Percentiles rank a stretch among this genome's conserved stretches.
These are phyloP conservation scores for Globisporangium emineosum DNA, from an alignment of 352 stramenopile species.

Conservation along the genomic window DNA sequence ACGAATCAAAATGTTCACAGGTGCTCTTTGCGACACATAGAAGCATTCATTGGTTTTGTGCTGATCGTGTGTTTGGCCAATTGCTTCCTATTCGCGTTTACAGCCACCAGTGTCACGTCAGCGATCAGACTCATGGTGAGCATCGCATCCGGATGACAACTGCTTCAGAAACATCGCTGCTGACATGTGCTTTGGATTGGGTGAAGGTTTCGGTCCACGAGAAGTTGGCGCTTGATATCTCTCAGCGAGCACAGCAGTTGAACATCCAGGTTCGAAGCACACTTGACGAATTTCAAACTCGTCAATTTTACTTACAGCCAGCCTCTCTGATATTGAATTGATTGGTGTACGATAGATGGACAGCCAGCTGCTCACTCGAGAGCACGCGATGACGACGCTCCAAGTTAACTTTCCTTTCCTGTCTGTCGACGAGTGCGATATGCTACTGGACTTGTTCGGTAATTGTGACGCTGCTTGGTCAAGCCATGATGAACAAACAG, in stretches of 20 bases:
- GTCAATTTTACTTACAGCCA: neutral
- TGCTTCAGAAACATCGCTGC: neutral
- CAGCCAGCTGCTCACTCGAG: slow-evolving; percentile 38
- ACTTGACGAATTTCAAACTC: neutral
- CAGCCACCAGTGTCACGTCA: slow-evolving; percentile 22
- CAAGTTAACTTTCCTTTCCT: slow-evolving; percentile 59
- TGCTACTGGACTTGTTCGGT: slow-evolving; percentile 79
- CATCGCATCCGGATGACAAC: neutral
- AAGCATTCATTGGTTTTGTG: neutral
- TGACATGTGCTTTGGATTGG: neutral
- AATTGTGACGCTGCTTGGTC: slow-evolving; percentile 1
- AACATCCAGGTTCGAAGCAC: slow-evolving; percentile 30
- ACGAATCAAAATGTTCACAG: slow-evolving; percentile 44
- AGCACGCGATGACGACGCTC: slow-evolving; percentile 42
- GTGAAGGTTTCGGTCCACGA: slow-evolving; percentile 50
- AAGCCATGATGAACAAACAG: neutral
- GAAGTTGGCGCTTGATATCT: slow-evolving; percentile 48
- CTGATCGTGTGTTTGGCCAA: neutral
- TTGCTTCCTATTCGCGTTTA: neutral
- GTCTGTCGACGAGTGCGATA: slow-evolving; percentile 60
- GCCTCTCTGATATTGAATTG: neutral
- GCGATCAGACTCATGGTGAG: slow-evolving; percentile 52
- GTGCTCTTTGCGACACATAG: slow-evolving; percentile 13
- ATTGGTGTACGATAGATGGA: slow-evolving; percentile 30
- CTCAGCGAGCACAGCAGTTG: slow-evolving; percentile 40